Base-by-base conservation (phyloP, 2,329 filamentous ascomycete genomes). In the Ilyonectria mors-panacis region DNA sequence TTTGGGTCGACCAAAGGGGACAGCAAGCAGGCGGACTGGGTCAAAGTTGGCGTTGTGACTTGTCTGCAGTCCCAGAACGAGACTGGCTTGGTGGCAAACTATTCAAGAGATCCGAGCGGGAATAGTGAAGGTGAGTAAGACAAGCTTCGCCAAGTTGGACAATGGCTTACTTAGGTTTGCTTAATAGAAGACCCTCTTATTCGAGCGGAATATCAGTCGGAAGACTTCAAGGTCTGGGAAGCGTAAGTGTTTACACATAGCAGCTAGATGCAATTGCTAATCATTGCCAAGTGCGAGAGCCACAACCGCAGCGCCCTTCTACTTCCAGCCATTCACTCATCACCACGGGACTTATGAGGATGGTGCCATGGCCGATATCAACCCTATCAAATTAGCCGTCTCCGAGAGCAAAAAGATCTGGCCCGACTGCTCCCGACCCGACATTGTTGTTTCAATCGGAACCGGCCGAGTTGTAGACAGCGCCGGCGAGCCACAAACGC, bases 31-130 rank as follows among this genome's bases (percentile, higher is more conserved):
- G 21, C 23, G 4, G 60, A 65, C 6, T 19, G 53, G 23, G 68
- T 67, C 33, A 71, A 71, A 2, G 69, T 71, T 3, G 67, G 63
- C 0, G 64, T 71, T 39, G 61, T 71, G 10, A 28, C 64, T 12
- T 65, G 55, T 42, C 17, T 59, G 0, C 45, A 63, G 13, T 59
- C 50, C 17, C 17, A 28, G 0, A 56, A 13, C 7, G 33, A 47
- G 19, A 23, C 63, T 2, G 33, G 17, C 1, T 26, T 71, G 15
- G 58, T 69, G 1, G 59, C 69, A 6, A 71, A 71, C 2, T 71
- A 71, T 15, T 67, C 64, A 1, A 57, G 69, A 10, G 63, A 70
- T 21, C 60, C 66, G 1, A 42, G n/a, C 15, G 26, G 4, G 8
- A 6, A 17, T 13, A 17, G 19, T 9, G 51, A 63, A 54, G 60